These are phyloP conservation scores for Fraxinus albicans DNA, from an alignment of 305 asterid species.

Conservation along the genomic window DNA sequence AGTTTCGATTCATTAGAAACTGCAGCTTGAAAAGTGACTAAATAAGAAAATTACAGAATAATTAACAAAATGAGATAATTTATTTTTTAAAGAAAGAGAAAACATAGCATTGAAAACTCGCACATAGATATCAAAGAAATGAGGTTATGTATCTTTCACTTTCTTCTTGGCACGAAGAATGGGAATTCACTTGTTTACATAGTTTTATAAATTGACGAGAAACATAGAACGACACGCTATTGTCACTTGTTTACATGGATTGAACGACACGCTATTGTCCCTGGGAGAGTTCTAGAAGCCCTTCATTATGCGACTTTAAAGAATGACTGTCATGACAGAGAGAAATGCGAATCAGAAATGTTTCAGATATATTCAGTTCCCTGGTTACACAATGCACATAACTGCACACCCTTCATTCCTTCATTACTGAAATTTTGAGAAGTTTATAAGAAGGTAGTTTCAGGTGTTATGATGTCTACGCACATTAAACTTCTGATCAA, in stretches of 20 bases:
- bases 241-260: background rate
- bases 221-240: background rate
- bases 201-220: background rate
- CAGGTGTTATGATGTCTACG: background rate
- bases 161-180: background rate
- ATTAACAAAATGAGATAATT: background rate
- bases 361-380: background rate
- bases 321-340: background rate
- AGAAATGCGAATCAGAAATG: background rate
- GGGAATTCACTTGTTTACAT: background rate
- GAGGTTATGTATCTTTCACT: background rate
- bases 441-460: background rate
- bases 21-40: background rate
- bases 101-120: background rate
- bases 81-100: background rate
- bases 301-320: background rate
- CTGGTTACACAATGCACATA: background rate
- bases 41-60: background rate
- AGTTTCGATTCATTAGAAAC: background rate
- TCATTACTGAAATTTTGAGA: background rate
- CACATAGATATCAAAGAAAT: background rate
- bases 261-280: background rate
- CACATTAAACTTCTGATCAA: background rate
- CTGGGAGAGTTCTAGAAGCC: background rate
- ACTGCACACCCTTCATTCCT: background rate